phyloP scores from a whole-genome alignment of 106 monocot species.

The Narthecium ossifragum region DNA sequence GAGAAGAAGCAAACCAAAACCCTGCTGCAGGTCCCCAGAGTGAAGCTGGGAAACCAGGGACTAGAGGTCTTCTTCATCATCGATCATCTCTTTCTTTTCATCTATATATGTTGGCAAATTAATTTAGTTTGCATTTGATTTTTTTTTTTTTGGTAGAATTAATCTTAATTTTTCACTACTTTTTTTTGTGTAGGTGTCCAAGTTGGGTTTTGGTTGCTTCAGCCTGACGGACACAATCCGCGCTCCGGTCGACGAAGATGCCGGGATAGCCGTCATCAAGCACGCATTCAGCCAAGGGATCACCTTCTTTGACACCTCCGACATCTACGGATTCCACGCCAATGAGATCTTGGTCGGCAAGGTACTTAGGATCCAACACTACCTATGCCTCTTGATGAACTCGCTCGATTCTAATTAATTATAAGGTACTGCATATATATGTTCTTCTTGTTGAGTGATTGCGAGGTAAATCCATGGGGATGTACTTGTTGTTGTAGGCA shows the following conservation, averaged over 20 bases:
- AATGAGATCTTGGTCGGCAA: constrained; percentile 39
- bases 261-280: constrained; percentile 46
- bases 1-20: no score
- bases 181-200: constrained; percentile 32
- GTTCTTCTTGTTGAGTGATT: no score
- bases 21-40: constrained; percentile 1
- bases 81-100: background rate
- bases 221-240: constrained; percentile 54
- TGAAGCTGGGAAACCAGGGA: constrained; percentile 7
- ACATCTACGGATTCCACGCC: constrained; percentile 49
- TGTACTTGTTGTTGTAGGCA: constrained; percentile 18
- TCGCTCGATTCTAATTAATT: no score
- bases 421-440: no score
- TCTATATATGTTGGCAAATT: background rate
- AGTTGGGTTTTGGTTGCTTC: constrained; percentile 71
- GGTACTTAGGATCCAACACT: background rate
- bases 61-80: background rate
- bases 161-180: background rate
- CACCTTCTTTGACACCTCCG: constrained; percentile 82
- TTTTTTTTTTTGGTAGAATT: background rate
- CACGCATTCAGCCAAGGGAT: constrained; percentile 52
- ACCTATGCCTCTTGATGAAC: background rate
- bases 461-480: no score
- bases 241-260: constrained; percentile 37
- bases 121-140: background rate